Evolutionary conservation across 768 basidiomycete genomes (phyloP), one percentile per base, ranked within the genome.

Genomic region (Dacryopinax primogenitus): DNA sequence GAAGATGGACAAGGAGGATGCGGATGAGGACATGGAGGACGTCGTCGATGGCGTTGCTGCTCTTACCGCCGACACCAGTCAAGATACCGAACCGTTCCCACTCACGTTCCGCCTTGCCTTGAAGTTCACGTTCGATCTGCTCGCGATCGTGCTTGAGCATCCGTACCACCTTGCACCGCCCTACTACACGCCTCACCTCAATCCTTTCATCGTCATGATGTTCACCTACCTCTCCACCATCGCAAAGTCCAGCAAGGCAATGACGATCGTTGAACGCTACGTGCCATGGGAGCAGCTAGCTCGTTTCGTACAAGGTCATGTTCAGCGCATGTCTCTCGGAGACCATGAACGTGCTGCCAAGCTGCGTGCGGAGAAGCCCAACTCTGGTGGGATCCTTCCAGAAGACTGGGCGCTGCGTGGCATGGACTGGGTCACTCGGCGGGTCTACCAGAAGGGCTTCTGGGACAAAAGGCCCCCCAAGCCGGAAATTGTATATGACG

Each of bases 331-430:
- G 9, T 78, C 85, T 37, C 67, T 26, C 35, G 68, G 67, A 37
- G 72, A 67, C 62, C 72, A 74, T 35, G 81, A 86, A 47, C 80
- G 82, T 36, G 84, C 85, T 79, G 73, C 77, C 26, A 74, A 76
- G 26, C 84, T 93, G 78, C 78, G 90, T 47, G 83, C 83, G 13
- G 45, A 47, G 45, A 47, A 47, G 45, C 45, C 45, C 23, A 47
- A 47, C 23, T 47, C 45, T 15, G 86, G 84, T 67, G 76, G 82
- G 23, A 86, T 90, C 0, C 77, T 98, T 1, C 82, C 89, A 0
- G 96, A 99, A 74, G 96, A 98, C 71, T 97, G 94, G 92, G 90
- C 88, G 70, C 73, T 97, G 69, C 82, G 96, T 33, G 96, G 96
- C 0, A 91, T 94, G 86, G 93, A 93, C 70, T 99, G 96, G 96